Conservation (phyloP, 768 basidiomycete species). For the Jaapia argillacea region DNA sequence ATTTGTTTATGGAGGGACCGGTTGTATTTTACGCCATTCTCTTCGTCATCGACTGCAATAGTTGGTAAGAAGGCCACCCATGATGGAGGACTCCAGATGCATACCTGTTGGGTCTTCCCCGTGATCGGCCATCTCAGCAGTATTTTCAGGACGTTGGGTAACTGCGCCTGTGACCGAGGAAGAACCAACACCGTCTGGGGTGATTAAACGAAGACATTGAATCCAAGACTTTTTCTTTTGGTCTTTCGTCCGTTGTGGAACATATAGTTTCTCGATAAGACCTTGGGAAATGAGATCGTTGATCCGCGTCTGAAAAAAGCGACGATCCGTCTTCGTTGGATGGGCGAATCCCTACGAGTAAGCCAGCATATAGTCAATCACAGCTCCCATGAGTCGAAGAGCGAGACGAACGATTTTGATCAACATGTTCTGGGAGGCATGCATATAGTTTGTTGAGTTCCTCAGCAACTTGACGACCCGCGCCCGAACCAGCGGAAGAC, state of each 20-base stretch:
- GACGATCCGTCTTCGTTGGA: conserved; percentile 69
- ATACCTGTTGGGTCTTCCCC: not conserved
- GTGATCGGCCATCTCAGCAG: not conserved
- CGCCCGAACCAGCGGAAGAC: conserved; percentile 57
- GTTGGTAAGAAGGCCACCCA: conserved; percentile 1
- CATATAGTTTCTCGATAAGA: conserved; percentile 63
- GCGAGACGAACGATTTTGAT: conserved; percentile 51
- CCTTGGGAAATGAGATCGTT: conserved; percentile 66
- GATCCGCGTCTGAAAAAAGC: conserved; percentile 70
- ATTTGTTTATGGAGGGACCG: conserved; percentile 74
- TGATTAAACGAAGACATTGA: conserved; percentile 59
- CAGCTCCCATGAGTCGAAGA: too few relatives aligned
- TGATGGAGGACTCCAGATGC: not conserved
- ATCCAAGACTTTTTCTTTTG: conserved; percentile 31
- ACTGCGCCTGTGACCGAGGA: conserved; percentile 1
- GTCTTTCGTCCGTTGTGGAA: conserved; percentile 47
- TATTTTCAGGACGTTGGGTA: not conserved
- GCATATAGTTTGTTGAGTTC: conserved; percentile 57
- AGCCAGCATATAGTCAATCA: too few relatives aligned
- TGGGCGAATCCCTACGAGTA: conserved; percentile 58
- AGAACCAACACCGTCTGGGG: conserved; percentile 24
- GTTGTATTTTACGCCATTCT: conserved; percentile 40
- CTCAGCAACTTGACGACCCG: conserved; percentile 67
- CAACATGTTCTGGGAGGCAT: conserved; percentile 69
- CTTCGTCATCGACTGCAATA: conserved; percentile 18